phyloP scores from a whole-genome alignment of 257 asterid genomes.

The Cynanchum wilfordii region DNA sequence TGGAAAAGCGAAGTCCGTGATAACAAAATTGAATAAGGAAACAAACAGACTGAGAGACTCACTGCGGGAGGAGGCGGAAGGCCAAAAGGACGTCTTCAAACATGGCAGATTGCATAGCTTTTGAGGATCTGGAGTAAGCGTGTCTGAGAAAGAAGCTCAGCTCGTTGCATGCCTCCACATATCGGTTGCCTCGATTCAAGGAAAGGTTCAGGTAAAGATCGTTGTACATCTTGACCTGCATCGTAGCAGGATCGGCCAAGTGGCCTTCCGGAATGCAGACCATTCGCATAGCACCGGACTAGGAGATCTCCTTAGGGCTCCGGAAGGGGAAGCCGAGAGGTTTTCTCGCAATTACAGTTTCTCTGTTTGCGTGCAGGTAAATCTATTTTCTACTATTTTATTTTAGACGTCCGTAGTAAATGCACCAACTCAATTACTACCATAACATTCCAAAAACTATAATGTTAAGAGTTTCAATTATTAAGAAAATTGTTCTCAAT shows the following conservation, averaged over 20 bases:
- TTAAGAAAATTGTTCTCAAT: no score
- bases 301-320: neutral
- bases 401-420: no score
- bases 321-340: neutral
- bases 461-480: no score
- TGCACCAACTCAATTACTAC: no score
- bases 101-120: conserved; percentile 53
- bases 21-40: neutral
- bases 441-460: no score
- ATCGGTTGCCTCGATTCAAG: conserved; percentile 36
- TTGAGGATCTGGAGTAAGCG: conserved; percentile 50
- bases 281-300: neutral
- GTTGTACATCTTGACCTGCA: conserved; percentile 41
- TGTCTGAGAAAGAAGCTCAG: conserved; percentile 49
- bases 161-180: conserved; percentile 57
- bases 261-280: neutral
- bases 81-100: conserved; percentile 68
- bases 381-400: no score
- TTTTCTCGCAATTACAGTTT: no score
- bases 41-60: conserved; percentile 14
- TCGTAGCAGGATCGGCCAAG: conserved; percentile 26
- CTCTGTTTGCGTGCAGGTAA: no score
- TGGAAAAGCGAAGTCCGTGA: neutral
- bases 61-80: conserved; percentile 70
- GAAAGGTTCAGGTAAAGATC: conserved; percentile 45